Percentiles rank a stretch among this genome's conserved stretches.
Evolutionary conservation across 192 early-diverging fungal genomes (phyloP).

Genomic region (Backusella psychrophila): DNA sequence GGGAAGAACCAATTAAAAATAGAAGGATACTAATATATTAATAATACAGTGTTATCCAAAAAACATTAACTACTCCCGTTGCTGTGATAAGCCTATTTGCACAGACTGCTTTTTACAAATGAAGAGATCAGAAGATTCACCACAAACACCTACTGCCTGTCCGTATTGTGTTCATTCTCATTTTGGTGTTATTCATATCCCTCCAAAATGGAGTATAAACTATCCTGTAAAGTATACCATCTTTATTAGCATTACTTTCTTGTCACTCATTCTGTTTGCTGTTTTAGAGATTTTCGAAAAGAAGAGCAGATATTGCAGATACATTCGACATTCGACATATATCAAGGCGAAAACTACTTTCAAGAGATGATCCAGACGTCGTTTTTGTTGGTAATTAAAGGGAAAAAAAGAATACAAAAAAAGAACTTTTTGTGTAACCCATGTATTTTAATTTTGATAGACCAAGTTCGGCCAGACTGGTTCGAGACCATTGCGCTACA

Average conservation of each 20-base stretch:
- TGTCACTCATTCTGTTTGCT: not conserved
- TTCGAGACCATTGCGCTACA: constrained; percentile 43
- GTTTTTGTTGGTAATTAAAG: constrained; percentile 59
- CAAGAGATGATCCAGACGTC: constrained; percentile 54
- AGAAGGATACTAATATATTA: not conserved
- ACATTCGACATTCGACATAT: not conserved
- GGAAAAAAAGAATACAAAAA: not conserved
- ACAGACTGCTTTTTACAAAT: constrained; percentile 97
- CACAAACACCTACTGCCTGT: constrained; percentile 66
- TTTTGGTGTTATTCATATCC: constrained; percentile 75
- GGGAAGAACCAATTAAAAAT: not conserved
- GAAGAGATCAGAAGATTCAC: constrained; percentile 74
- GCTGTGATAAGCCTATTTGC: constrained; percentile 94
- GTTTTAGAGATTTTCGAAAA: not conserved
- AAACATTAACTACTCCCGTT: constrained; percentile 89
- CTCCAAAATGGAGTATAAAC: constrained; percentile 6
- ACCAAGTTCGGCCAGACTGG: constrained; percentile 74
- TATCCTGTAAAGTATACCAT: not conserved
- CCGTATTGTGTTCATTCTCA: constrained; percentile 86
- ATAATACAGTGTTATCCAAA: constrained; percentile 70
- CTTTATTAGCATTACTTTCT: not conserved
- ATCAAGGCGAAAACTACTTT: constrained; percentile 45
- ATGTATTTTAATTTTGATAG: constrained; percentile 27
- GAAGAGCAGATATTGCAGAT: not conserved
- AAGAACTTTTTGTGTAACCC: not conserved